Percentiles rank a stretch among this genome's conserved stretches.
These are phyloP conservation scores for Phanerochaete sordida DNA, from an alignment of 768 basidiomycete species.

Conservation along the genomic window DNA sequence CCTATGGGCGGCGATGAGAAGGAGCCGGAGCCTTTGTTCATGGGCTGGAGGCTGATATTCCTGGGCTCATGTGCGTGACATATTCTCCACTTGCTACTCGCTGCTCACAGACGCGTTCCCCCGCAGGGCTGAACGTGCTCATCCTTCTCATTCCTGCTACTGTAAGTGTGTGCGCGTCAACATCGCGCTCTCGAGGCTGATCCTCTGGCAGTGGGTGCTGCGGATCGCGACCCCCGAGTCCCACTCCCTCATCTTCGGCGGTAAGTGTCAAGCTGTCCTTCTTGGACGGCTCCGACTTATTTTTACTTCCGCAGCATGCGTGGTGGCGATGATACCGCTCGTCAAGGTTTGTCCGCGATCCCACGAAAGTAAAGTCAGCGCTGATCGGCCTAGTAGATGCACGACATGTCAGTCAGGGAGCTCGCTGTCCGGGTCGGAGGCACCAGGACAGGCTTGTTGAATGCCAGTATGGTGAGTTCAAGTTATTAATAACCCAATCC, in stretches of 20 bases:
- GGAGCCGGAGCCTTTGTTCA: conserved; percentile 22
- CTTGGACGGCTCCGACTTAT: not conserved
- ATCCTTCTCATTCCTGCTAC: conserved; percentile 64
- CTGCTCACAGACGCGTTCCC: not conserved
- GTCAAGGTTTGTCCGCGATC: conserved; percentile 50
- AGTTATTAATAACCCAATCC: not conserved
- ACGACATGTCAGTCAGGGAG: conserved; percentile 74
- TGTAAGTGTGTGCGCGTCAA: conserved; percentile 36
- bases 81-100: not conserved
- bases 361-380: not conserved
- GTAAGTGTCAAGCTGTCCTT: conserved; percentile 35
- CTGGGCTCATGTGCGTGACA: conserved; percentile 51
- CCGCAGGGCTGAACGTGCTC: conserved; percentile 66
- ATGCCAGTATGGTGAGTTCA: conserved; percentile 67
- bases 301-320: conserved; percentile 42
- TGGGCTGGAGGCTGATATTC: conserved; percentile 54
- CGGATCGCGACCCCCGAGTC: conserved; percentile 44
- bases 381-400: conserved; percentile 43
- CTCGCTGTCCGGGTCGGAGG: conserved; percentile 75
- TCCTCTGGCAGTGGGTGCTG: conserved; percentile 48
- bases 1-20: not conserved
- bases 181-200: not conserved
- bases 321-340: conserved; percentile 72
- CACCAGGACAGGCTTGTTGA: conserved; percentile 71
- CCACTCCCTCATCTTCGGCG: conserved; percentile 56